Percentiles rank a stretch among this genome's conserved stretches.
Evolutionary conservation across 2,329 filamentous ascomycete species (phyloP).

Genomic region (Pestalotiopsis sp.): DNA sequence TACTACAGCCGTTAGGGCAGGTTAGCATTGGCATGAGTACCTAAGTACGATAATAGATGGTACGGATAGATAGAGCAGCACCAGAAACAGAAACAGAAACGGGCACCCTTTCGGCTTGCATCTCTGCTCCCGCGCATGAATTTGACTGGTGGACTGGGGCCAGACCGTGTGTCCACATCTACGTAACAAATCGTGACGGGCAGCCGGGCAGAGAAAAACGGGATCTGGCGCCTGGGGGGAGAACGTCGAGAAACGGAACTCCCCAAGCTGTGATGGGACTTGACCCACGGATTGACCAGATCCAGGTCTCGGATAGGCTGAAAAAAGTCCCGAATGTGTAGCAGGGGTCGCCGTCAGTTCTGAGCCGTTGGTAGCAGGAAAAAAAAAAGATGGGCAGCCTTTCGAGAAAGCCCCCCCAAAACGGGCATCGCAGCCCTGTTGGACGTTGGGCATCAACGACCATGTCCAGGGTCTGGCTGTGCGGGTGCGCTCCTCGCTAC

Average conservation of each 20-base stretch:
- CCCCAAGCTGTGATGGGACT: conserved; percentile 2
- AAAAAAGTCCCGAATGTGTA: not conserved
- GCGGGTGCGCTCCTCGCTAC: conserved; percentile 11
- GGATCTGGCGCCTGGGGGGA: not conserved
- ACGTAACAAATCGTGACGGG: not conserved
- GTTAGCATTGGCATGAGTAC: not conserved
- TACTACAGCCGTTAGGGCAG: not conserved
- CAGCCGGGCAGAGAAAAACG: not conserved
- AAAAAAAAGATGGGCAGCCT: not conserved
- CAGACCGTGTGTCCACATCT: not conserved
- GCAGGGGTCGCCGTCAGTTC: conserved; percentile 4
- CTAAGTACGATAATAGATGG: not conserved
- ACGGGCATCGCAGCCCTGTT: conserved; percentile 7
- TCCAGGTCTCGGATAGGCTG: not conserved
- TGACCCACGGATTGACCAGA: not conserved
- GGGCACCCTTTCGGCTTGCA: conserved; percentile 11
- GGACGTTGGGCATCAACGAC: conserved; percentile 16
- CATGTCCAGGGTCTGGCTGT: not conserved
- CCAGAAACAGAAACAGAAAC: not conserved
- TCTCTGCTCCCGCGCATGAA: conserved; percentile 3
- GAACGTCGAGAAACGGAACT: not conserved
- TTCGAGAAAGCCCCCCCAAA: not conserved
- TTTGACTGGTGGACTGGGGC: conserved; percentile 11
- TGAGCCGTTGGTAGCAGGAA: conserved; percentile 3
- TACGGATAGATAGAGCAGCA: conserved; percentile 5